Percentiles rank a stretch among this genome's conserved stretches.
phyloP scores from a whole-genome alignment of 805 yeast genomes.

The Kodamaea kakaduensis region DNA sequence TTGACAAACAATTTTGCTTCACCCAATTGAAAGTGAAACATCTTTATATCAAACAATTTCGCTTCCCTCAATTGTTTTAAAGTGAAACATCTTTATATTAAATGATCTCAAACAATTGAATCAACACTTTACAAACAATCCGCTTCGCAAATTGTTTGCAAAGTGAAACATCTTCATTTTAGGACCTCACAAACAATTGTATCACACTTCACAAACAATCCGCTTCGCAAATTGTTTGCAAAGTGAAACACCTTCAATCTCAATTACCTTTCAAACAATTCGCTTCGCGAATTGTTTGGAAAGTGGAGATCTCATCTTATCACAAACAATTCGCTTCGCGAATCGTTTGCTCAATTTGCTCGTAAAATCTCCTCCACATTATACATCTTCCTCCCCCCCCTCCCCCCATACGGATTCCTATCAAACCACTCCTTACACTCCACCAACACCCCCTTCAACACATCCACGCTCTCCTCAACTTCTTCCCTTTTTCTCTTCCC shows the following conservation, averaged over 20 bases:
- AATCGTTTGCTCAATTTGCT: background rate
- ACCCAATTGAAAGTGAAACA: no score
- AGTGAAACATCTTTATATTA: no score
- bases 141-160: no score
- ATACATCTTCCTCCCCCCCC: slow-evolving; percentile 14
- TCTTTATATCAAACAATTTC: no score
- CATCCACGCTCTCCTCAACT: slow-evolving; percentile 37
- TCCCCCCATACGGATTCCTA: slow-evolving; percentile 9
- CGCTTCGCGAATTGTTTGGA: background rate
- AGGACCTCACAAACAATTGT: no score
- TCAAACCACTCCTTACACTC: slow-evolving; percentile 39
- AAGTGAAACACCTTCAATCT: no score
- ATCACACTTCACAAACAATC: background rate
- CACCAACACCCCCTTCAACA: slow-evolving; percentile 46
- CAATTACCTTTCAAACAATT: background rate
- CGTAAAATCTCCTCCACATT: slow-evolving; percentile 9
- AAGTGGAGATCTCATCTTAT: background rate
- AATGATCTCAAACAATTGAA: no score
- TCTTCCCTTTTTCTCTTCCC: slow-evolving; percentile 53
- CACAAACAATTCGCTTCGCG: background rate
- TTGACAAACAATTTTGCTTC: no score
- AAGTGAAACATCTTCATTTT: no score
- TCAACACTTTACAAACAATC: background rate
- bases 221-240: background rate
- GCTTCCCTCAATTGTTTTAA: no score